Percentiles rank a stretch among this genome's conserved stretches.
Evolutionary conservation across 495 filamentous ascomycete species (phyloP).

Genomic region (Extremus antarcticus): DNA sequence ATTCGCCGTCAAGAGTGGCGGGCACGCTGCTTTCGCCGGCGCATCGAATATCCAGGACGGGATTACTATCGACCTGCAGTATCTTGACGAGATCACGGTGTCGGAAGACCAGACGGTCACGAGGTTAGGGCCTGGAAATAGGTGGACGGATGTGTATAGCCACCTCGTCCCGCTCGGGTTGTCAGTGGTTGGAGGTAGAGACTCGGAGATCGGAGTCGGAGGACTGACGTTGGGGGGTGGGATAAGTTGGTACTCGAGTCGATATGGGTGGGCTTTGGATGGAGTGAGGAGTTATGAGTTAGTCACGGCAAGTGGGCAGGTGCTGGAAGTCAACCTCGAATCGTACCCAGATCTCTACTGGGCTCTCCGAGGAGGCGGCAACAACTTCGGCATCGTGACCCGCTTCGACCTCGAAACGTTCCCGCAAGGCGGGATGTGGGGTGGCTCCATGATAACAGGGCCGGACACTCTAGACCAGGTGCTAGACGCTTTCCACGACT

Average conservation of each 20-base stretch:
- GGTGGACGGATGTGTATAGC: slow-evolving; percentile 23
- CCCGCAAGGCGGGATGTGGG: slow-evolving; percentile 18
- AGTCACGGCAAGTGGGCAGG: slow-evolving; percentile 20
- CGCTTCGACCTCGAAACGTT: slow-evolving; percentile 21
- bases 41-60: slow-evolving; percentile 45
- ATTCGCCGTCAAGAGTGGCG: slow-evolving; percentile 33
- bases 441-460: slow-evolving; percentile 13
- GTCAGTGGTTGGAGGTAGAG: slow-evolving; percentile 20
- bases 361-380: slow-evolving; percentile 33
- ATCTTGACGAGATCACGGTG: slow-evolving; percentile 36
- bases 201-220: slow-evolving; percentile 21
- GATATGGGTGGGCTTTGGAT: slow-evolving; percentile 9
- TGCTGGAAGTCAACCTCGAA: slow-evolving; percentile 20
- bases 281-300: slow-evolving; percentile 27
- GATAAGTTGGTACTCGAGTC: slow-evolving; percentile 11
- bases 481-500: slow-evolving; percentile 9
- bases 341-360: slow-evolving; percentile 30
- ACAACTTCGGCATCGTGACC: slow-evolving; percentile 38
- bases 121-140: slow-evolving; percentile 19
- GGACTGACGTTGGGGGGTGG: slow-evolving; percentile 24
- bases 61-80: slow-evolving; percentile 41
- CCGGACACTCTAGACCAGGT: not conserved
- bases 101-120: slow-evolving; percentile 28
- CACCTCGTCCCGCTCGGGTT: slow-evolving; percentile 12
- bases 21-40: slow-evolving; percentile 40